Evolutionary conservation across 2,329 filamentous ascomycete species (phyloP), one percentile per base, ranked within the genome.

Genomic region (Aspergillus pseudonomiae): DNA sequence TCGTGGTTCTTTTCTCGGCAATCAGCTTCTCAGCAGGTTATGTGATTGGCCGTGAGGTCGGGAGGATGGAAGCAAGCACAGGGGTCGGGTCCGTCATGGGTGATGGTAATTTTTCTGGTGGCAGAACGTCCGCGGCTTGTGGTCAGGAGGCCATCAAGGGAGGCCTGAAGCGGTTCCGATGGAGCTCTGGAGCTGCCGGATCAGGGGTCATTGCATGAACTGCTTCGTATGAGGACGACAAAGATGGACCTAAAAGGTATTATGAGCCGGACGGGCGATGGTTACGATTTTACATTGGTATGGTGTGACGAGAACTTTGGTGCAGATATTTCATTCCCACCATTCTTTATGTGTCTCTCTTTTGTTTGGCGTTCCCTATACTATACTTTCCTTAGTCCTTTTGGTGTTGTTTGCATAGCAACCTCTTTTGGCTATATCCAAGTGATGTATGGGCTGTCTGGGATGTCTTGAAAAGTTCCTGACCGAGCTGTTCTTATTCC

Each of bases 11-110:
- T 0, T 84, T 89, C 61, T 87, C 85, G 19, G 88, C 87, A 2
- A 83, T 89, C 65, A 88, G 86, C 68, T 90, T 89, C 73, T 86
- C 85, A 0, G 87, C 88, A 4, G 88, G 88, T 1, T 89, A 89
- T 69, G 84, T 85, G 16, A 80, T 88, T 16, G 88, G 88, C 12
- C 82, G 82, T 60, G 87, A 89, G 66, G 82, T 85, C 5, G 86
- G 86, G 1, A 79, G 81, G 58, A 77, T 83, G 3, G 86, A 89
- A 70, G 81, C 75, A 46, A 74, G 69, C 26, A 71, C 71, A 6
- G 73, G 71, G 4, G 55, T 75, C 59, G 68, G 71, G 50, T 62
- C 61, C 63, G 65, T 72, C 36, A 68, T 74, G 52, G 69, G 70
- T 12, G 72, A 75, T 55, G 67, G 68, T 16, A 64, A 67, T 48